A percentile compares a stretch with the other conserved stretches of the same genome.
phyloP scores from a whole-genome alignment of 2,329 filamentous ascomycete genomes.

The Teratosphaeria zuluensis region DNA sequence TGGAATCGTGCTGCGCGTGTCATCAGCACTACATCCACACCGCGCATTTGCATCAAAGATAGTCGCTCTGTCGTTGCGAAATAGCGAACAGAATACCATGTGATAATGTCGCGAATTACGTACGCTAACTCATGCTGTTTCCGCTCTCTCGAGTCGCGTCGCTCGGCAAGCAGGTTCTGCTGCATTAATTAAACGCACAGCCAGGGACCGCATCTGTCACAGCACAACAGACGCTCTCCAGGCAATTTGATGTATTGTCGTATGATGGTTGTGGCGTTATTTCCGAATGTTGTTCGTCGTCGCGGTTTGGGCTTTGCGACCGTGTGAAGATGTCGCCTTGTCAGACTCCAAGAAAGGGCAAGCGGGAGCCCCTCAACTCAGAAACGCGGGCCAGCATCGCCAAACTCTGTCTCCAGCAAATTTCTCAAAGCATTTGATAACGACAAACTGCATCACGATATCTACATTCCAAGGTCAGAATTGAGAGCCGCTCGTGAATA shows the following conservation, averaged over 20 bases:
- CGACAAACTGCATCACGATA: conserved; percentile 13
- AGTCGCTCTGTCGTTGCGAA: background rate
- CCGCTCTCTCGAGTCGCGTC: conserved; percentile 31
- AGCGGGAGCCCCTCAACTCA: background rate
- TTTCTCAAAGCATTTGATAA: conserved; percentile 28
- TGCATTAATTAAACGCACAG: conserved; percentile 36
- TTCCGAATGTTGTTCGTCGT: background rate
- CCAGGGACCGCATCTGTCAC: conserved; percentile 40
- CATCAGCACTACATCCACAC: conserved; percentile 22
- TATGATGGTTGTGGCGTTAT: background rate
- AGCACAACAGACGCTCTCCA: conserved; percentile 20
- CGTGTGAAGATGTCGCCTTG: background rate
- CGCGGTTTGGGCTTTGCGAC: background rate
- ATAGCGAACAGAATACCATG: background rate
- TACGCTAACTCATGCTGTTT: conserved; percentile 36
- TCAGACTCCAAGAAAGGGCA: background rate
- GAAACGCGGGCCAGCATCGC: background rate
- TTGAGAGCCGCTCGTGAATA: conserved; percentile 9
- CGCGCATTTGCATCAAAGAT: conserved; percentile 28
- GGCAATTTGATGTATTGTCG: background rate
- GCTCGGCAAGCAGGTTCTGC: conserved; percentile 30
- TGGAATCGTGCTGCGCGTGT: conserved; percentile 2
- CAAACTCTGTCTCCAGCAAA: background rate
- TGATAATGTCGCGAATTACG: conserved; percentile 20
- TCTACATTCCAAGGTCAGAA: background rate